A percentile compares a stretch with the other conserved stretches of the same genome.
These are phyloP conservation scores for thale cress (Arabidopsis thaliana) DNA, from an alignment of 345 rosid species.

Conservation along the genomic window TAIR10.1 NC_003076.8:4481001-4481500, in stretches of 20 bases:
- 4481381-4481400: constrained; percentile 31
- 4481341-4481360: constrained; percentile 12
- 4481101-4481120: background rate
- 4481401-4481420: constrained; percentile 36
- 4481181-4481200: background rate
- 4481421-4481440: constrained; percentile 10
- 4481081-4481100: background rate
- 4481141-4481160: too few relatives aligned
- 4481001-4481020: background rate
- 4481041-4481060: background rate
- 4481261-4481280: background rate
- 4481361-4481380: constrained; percentile 14
- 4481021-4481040: background rate
- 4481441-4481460: constrained; percentile 34
- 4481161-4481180: background rate
- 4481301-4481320: constrained; percentile 2
- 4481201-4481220: background rate
- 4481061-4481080: constrained; percentile 19
- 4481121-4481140: background rate
- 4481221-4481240: constrained; percentile 21
- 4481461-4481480: constrained; percentile 42
- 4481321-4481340: constrained; percentile 4
- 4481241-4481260: background rate
- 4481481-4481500: constrained; percentile 10
- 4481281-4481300: background rate